Evolutionary conservation across 1,284 basidiomycete genomes (phyloP), one percentile per base, ranked within the genome.

Genomic region (Moesziomyces aphidis): DNA sequence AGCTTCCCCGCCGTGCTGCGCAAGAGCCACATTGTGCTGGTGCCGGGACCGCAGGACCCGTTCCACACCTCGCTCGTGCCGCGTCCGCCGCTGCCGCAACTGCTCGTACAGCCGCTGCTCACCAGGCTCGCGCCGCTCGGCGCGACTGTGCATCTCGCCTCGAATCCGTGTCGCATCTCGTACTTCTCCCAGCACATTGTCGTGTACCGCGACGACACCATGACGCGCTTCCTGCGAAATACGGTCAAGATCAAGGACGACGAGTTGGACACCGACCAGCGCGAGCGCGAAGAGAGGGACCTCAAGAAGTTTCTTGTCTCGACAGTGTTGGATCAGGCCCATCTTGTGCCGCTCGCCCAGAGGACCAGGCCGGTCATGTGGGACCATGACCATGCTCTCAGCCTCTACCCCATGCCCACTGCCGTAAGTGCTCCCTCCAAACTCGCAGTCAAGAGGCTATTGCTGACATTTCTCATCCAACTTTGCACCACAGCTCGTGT

Each of bases 161-260:
- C 91, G 50, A 98, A 99, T 84, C 97, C 97, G 1, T 97, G 94
- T 85, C 90, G 97, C 8, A 90, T 99, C 79, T 92, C 93, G 76
- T 98, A 97, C 85, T 97, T 96, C 83, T 91, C 93, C 31, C 95
- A 98, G 82, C 97, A 99, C 85, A 90, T 99, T 48, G 95, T 99
- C 43, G 87, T 99, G 23, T 97, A 92, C 82, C 88, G 97, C 55
- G 95, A 99, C 79, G 94, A 99, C 83, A 86, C 92, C 55, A 97
- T 99, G 94, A 90, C 93, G 3, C 89, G 92, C 62, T 95, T 99
- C 92, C 86, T 99, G 61, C 88, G 97, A 70, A 97, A 97, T 85
- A 76, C 81, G 43, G 76, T 84, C 43, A 61, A 73, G 6, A 76
- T 84, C 54, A 78, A 79, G 48, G 78, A 80, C 36, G 69, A 77